A percentile compares a stretch with the other conserved stretches of the same genome.
Evolutionary conservation across 441 rosid species (phyloP).

Genomic region (Arabidopsis lyrata): DNA sequence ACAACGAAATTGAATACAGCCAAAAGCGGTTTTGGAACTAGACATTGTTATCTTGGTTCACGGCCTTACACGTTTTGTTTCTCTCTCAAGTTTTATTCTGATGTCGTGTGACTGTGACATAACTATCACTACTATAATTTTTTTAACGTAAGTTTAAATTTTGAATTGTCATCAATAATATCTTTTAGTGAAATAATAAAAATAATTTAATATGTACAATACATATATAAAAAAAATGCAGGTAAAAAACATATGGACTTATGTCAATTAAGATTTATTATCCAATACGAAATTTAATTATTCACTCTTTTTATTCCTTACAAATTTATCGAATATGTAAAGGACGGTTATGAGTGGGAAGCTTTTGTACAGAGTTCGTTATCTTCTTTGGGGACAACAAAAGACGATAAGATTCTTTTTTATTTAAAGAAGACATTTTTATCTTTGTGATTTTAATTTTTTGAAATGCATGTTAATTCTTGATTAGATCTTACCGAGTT

Average conservation of each 20-base stretch:
- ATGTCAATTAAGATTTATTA: neutral
- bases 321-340: neutral
- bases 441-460: neutral
- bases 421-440: neutral
- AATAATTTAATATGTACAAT: neutral
- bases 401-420: neutral
- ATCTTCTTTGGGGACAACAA: conserved; percentile 17
- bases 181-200: neutral
- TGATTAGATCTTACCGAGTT: neutral
- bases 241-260: neutral
- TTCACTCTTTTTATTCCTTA: neutral
- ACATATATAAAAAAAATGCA: neutral
- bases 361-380: conserved; percentile 10
- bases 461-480: neutral
- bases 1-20: conserved; percentile 2
- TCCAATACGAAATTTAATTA: neutral
- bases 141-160: neutral
- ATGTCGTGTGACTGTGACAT: neutral
- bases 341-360: conserved; percentile 13
- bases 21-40: conserved; percentile 19
- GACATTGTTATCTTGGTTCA: conserved; percentile 18
- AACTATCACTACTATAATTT: neutral
- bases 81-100: neutral
- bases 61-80: conserved; percentile 22
- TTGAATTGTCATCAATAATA: neutral